A percentile compares a stretch with the other conserved stretches of the same genome.
phyloP scores from a whole-genome alignment of 805 yeast genomes.

The Metschnikowia similis region DNA sequence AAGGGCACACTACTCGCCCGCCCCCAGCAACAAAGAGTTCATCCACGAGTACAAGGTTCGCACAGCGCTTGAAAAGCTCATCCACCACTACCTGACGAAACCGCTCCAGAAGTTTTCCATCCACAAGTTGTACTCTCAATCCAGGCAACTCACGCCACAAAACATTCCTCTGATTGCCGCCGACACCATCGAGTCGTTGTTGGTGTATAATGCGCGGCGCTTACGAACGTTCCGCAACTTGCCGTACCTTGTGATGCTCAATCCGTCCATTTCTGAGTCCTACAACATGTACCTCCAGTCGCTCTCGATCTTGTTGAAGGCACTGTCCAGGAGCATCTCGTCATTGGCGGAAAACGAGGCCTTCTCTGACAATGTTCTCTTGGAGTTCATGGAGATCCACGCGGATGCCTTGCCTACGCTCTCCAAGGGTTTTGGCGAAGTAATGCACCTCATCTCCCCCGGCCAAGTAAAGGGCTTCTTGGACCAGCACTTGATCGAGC shows the following conservation, averaged over 20 bases:
- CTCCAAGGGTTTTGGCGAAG: conserved; percentile 79
- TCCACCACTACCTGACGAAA: conserved; percentile 51
- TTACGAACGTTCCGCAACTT: conserved; percentile 63
- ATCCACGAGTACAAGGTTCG: conserved; percentile 54
- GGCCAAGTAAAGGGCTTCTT: conserved; percentile 58
- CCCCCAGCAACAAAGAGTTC: conserved; percentile 22
- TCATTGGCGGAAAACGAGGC: conserved; percentile 50
- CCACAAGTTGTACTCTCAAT: conserved; percentile 44
- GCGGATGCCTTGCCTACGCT: conserved; percentile 78
- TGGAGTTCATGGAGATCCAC: conserved; percentile 66
- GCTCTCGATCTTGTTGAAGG: conserved; percentile 38
- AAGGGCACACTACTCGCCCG: not conserved
- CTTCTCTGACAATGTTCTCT: conserved; percentile 49
- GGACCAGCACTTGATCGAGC: conserved; percentile 71
- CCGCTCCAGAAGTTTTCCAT: conserved; percentile 52
- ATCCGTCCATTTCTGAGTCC: conserved; percentile 79
- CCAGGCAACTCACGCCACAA: conserved; percentile 35
- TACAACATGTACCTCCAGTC: conserved; percentile 72
- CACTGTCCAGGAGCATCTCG: conserved; percentile 34
- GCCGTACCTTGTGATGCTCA: conserved; percentile 81
- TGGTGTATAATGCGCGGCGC: conserved; percentile 66
- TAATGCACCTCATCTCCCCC: conserved; percentile 41
- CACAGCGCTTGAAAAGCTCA: conserved; percentile 54
- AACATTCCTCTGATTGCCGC: conserved; percentile 42
- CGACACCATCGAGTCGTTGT: conserved; percentile 52